phyloP scores from a whole-genome alignment of 2,329 filamentous ascomycete genomes.

The Blastomyces percursus region DNA sequence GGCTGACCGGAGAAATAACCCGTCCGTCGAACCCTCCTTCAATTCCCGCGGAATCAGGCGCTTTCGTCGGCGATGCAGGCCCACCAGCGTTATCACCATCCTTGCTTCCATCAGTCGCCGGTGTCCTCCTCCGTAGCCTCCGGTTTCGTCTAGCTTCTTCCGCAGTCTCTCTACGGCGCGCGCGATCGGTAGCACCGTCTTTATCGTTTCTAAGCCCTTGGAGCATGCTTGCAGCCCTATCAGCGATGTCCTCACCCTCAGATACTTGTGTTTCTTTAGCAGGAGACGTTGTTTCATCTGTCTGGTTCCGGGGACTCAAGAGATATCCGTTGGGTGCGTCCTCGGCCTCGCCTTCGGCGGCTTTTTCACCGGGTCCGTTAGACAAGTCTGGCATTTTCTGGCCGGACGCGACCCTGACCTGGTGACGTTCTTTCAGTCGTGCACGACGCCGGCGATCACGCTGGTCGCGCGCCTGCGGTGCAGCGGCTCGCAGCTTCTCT shows the following conservation, averaged over 20 bases:
- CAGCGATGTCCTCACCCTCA: conserved; percentile 64
- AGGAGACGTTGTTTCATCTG: conserved; percentile 25
- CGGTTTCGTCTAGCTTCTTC: conserved; percentile 64
- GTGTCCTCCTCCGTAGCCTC: conserved; percentile 52
- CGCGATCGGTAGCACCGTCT: conserved; percentile 37
- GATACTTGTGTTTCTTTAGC: conserved; percentile 30
- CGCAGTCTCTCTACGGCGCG: conserved; percentile 61
- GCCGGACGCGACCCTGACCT: conserved; percentile 78
- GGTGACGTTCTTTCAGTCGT: conserved; percentile 78
- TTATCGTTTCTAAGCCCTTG: conserved; percentile 64
- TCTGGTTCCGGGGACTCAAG: conserved; percentile 40
- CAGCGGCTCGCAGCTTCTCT: conserved; percentile 87
- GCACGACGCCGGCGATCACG: conserved; percentile 79
- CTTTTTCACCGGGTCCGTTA: conserved; percentile 47
- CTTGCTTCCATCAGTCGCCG: conserved; percentile 35
- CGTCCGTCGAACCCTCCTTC: conserved; percentile 15
- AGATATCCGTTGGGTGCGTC: conserved; percentile 27
- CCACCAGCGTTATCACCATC: conserved; percentile 24
- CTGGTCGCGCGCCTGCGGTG: conserved; percentile 79
- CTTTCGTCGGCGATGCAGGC: conserved; percentile 22
- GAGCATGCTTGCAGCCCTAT: conserved; percentile 70
- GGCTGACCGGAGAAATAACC: conserved; percentile 15
- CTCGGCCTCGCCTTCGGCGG: conserved; percentile 34
- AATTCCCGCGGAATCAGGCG: conserved; percentile 23
- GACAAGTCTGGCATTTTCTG: conserved; percentile 67